phyloP scores from a whole-genome alignment of 2,329 filamentous ascomycete genomes.

The Madurella fahalii region DNA sequence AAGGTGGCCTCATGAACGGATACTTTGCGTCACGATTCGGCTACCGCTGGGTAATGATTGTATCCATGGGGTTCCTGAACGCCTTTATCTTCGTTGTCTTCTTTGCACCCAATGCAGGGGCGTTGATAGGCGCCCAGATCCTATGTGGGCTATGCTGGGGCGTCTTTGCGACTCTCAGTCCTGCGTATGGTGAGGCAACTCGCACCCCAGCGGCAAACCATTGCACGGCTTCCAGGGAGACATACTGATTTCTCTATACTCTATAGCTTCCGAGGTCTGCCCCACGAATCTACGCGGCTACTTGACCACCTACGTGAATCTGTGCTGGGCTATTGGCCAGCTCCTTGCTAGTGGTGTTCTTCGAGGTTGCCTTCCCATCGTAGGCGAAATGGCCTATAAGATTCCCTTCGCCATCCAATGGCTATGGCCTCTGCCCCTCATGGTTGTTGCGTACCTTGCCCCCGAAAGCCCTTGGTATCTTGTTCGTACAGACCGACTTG shows the following conservation, averaged over 20 bases:
- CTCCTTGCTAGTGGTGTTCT: slow-evolving; percentile 40
- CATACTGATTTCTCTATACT: background rate
- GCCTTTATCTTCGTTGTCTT: slow-evolving; percentile 47
- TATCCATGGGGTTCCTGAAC: slow-evolving; percentile 37
- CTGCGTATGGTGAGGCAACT: slow-evolving; percentile 32
- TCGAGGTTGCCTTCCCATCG: slow-evolving; percentile 33
- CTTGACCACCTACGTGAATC: slow-evolving; percentile 42
- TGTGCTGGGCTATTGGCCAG: slow-evolving; percentile 42
- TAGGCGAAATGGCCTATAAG: slow-evolving; percentile 33
- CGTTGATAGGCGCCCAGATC: slow-evolving; percentile 43
- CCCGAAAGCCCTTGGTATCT: slow-evolving; percentile 40
- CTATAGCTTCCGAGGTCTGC: slow-evolving; percentile 38
- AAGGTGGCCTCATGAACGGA: slow-evolving; percentile 39
- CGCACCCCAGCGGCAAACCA: background rate
- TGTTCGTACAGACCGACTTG: slow-evolving; percentile 31
- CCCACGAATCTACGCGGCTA: slow-evolving; percentile 41
- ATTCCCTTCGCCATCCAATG: slow-evolving; percentile 34
- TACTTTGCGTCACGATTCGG: slow-evolving; percentile 40
- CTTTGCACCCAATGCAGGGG: slow-evolving; percentile 42
- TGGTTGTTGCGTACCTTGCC: slow-evolving; percentile 32
- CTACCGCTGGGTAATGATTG: slow-evolving; percentile 42
- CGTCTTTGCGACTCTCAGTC: slow-evolving; percentile 42
- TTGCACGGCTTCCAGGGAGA: background rate
- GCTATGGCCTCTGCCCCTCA: slow-evolving; percentile 35
- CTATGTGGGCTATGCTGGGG: slow-evolving; percentile 45